Evolutionary conservation across 768 basidiomycete genomes (phyloP), one percentile per base, ranked within the genome.

Genomic region (Lactarius hatsudake): DNA sequence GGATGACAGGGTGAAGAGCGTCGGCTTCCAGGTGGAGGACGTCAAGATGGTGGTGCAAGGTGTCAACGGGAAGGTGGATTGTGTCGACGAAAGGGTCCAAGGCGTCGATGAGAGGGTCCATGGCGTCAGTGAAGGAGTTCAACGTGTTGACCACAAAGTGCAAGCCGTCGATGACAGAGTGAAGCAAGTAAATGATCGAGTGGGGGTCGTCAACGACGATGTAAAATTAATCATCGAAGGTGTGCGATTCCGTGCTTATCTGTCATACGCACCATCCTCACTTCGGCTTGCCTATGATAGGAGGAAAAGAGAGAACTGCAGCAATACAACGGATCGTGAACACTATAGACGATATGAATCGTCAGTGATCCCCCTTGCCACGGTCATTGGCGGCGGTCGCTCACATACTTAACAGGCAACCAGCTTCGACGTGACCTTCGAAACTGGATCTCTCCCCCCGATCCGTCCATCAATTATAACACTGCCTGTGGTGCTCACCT

Each of bases 381-480:
- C 18, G 34, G 5, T 28, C 15, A 15, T 56, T 32, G 1, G 9
- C 51, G 5, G 38, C 5, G 6, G 51, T 53, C 51, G 10, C 26
- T 26, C 23, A 26, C 20, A 20, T 20, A 8, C n/a, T 15, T 20
- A 6, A 23, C 57, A 64, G 57, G 57, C 0, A 36, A 59, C 28
- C 18, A 64, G 5, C 15, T 58, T 5, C 62, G 38, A 40, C 8
- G 20, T 3, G 20, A 34, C 3, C 34, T 65, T 15, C 36, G 28
- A 48, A 34, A 38, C 1, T 64, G 63, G 63, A 18, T 58, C 7
- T 36, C 63, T 36, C 42, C 63, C 5, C 63, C 63, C 1, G 56
- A 64, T 48, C 63, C 56, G 0, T 57, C 56, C 13, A 18, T 48
- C 30, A 63, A 63, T 38, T 48, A 57, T 30, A 32, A 58, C 6